Conservation (phyloP, 2,329 filamentous ascomycete species). For the Fusarium sp. region DNA sequence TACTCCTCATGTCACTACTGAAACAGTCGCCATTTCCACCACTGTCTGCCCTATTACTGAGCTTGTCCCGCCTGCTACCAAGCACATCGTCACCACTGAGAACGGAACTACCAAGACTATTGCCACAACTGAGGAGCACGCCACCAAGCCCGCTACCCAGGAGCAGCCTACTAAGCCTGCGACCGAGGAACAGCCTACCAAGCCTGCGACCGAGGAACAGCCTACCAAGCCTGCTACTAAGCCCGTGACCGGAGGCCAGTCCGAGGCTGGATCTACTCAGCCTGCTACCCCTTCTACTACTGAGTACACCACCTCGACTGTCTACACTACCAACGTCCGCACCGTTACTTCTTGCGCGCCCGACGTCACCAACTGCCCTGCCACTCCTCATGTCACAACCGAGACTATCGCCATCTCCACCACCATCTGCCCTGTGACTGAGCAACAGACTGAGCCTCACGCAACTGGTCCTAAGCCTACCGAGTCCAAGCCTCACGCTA, state of each 20-base stretch:
- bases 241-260: constrained; percentile 11
- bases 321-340: constrained; percentile 35
- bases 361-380: constrained; percentile 15
- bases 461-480: too few species aligned
- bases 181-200: background rate
- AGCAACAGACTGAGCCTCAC: background rate
- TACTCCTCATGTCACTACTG: constrained; percentile 26
- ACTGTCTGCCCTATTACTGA: constrained; percentile 22
- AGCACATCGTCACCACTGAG: constrained; percentile 2
- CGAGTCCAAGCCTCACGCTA: too few species aligned
- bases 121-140: background rate
- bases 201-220: constrained; percentile 10
- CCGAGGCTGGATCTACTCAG: constrained; percentile 19
- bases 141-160: constrained; percentile 4
- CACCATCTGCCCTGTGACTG: constrained; percentile 34
- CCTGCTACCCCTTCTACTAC: constrained; percentile 27
- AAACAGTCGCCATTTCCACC: constrained; percentile 27
- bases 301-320: constrained; percentile 31
- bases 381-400: constrained; percentile 30
- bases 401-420: constrained; percentile 35
- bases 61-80: background rate
- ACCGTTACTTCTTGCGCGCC: constrained; percentile 36
- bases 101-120: constrained; percentile 9
- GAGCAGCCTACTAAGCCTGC: background rate
- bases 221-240: too few species aligned